phyloP scores from a whole-genome alignment of 306 rosid genomes.

The Senna tora region DNA sequence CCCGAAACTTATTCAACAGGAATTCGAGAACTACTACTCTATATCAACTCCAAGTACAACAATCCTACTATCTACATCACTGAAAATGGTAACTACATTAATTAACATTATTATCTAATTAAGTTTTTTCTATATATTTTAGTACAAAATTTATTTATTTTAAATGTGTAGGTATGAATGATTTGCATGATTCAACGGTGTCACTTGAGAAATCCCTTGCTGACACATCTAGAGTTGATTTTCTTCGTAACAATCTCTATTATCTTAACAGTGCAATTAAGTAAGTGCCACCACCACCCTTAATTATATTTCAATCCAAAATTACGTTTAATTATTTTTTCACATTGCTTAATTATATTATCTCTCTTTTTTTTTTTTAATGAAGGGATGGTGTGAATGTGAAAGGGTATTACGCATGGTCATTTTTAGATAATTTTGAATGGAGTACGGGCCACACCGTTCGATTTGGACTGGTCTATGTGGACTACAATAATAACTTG shows the following conservation, averaged over 20 bases:
- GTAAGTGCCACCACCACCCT: constrained; percentile 34
- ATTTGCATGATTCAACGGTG: constrained; percentile 42
- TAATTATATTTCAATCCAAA: no score
- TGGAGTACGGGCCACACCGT: no score
- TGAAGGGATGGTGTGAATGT: no score
- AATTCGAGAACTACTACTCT: constrained; percentile 45
- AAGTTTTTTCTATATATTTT: neutral
- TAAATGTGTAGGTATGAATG: constrained; percentile 49
- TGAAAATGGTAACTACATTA: constrained; percentile 55
- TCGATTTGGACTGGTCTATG: no score
- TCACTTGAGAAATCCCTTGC: constrained; percentile 47
- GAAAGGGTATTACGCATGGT: no score
- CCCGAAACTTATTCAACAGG: constrained; percentile 50
- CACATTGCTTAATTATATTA: no score
- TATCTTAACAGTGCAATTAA: constrained; percentile 52
- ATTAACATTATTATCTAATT: no score
- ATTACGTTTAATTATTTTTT: no score
- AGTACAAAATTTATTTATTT: neutral
- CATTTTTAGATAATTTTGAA: no score
- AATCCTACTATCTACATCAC: constrained; percentile 62
- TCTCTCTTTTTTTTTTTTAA: no score
- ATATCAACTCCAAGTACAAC: constrained; percentile 51
- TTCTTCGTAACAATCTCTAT: constrained; percentile 50
- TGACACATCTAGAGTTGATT: constrained; percentile 57
- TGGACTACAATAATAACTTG: no score